Percentiles rank a stretch among this genome's conserved stretches.
phyloP scores from a whole-genome alignment of 371 early-diverging fungal species.

The Syncephalastrum contaminatum region DNA sequence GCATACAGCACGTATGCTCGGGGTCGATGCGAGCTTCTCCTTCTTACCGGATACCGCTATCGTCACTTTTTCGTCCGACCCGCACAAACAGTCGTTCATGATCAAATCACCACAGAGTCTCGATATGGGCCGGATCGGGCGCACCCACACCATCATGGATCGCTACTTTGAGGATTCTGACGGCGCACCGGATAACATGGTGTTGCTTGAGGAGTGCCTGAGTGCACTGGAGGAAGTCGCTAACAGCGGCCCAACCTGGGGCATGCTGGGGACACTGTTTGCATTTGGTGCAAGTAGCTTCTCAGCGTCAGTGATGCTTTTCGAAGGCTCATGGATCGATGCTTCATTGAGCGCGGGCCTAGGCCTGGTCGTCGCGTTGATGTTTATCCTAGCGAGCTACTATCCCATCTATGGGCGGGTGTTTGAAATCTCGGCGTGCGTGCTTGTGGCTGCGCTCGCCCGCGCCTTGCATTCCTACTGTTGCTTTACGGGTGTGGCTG shows the following conservation, averaged over 20 bases:
- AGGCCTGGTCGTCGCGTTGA: slow-evolving; percentile 29
- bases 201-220: slow-evolving; percentile 15
- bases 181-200: slow-evolving; percentile 5
- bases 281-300: slow-evolving; percentile 31
- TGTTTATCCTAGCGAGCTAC: slow-evolving; percentile 29
- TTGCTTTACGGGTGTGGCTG: slow-evolving; percentile 40
- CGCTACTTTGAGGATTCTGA: slow-evolving; percentile 13
- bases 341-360: slow-evolving; percentile 23
- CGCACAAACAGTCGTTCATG: slow-evolving; percentile 30
- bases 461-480: slow-evolving; percentile 33
- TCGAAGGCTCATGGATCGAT: slow-evolving; percentile 45
- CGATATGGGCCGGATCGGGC: slow-evolving; percentile 41
- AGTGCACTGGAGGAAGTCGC: slow-evolving; percentile 28
- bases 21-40: slow-evolving; percentile 30
- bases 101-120: slow-evolving; percentile 37
- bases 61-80: slow-evolving; percentile 18
- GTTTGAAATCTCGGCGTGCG: slow-evolving; percentile 43
- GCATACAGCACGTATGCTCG: slow-evolving; percentile 26
- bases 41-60: slow-evolving; percentile 44
- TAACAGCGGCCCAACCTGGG: slow-evolving; percentile 37
- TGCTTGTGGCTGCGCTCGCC: slow-evolving; percentile 32
- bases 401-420: slow-evolving; percentile 41
- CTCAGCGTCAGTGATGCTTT: slow-evolving; percentile 31
- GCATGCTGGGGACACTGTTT: slow-evolving; percentile 11
- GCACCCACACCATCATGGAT: slow-evolving; percentile 36